phyloP scores from a whole-genome alignment of 306 rosid species.

The Dryas octopetala region DNA sequence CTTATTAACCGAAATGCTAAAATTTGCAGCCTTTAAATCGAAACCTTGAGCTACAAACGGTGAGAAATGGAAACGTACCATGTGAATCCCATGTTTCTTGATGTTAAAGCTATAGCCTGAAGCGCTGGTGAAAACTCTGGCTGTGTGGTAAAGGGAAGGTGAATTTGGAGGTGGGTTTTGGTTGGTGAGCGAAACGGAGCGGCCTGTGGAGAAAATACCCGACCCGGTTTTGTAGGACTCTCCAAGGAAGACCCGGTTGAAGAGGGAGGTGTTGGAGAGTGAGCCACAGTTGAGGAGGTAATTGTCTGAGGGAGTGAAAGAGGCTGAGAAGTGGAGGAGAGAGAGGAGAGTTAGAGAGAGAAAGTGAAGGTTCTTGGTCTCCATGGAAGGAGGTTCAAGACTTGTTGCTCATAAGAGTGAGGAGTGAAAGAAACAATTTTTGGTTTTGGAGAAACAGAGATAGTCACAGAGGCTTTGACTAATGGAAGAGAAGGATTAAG shows the following conservation, averaged over 20 bases:
- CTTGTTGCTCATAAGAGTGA: conserved; percentile 12
- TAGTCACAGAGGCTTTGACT: conserved; percentile 25
- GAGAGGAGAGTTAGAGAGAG: conserved; percentile 30
- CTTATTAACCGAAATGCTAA: conserved; percentile 52
- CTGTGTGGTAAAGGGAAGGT: conserved; percentile 54
- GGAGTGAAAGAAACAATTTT: neutral
- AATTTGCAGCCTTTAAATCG: conserved; percentile 59
- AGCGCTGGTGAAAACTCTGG: conserved; percentile 65
- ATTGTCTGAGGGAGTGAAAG: conserved; percentile 69
- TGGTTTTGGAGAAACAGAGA: conserved; percentile 5
- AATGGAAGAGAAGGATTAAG: conserved; percentile 17
- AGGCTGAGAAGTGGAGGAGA: conserved; percentile 38
- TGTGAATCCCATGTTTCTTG: conserved; percentile 67
- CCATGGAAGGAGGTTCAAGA: conserved; percentile 47
- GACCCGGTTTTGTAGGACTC: conserved; percentile 49
- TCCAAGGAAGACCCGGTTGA: conserved; percentile 51
- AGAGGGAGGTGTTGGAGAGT: conserved; percentile 47
- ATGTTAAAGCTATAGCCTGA: conserved; percentile 61
- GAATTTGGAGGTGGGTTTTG: conserved; percentile 52
- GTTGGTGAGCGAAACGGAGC: conserved; percentile 50
- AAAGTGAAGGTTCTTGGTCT: conserved; percentile 30
- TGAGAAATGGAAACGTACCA: conserved; percentile 84
- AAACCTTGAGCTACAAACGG: conserved; percentile 62
- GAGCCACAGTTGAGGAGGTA: conserved; percentile 86
- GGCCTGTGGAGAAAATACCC: conserved; percentile 42